Conservation (phyloP, 495 filamentous ascomycete species). For the Podospora bellae-mahoneyi region DNA sequence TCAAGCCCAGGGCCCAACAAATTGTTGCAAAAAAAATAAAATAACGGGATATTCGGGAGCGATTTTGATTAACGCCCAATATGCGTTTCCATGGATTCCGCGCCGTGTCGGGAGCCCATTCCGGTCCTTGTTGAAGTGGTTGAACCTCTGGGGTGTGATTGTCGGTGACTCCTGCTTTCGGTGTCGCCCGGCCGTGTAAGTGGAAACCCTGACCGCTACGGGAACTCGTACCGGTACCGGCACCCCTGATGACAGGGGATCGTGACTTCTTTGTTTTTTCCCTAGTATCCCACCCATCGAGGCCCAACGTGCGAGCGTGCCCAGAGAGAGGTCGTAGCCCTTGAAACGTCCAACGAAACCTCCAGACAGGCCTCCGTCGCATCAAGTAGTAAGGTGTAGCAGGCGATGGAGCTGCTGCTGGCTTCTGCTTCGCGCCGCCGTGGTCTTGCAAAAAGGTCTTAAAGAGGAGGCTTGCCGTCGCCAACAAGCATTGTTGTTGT, state of each 20-base stretch:
- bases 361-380: slow-evolving; percentile 21
- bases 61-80: slow-evolving; percentile 3
- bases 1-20: slow-evolving; percentile 4
- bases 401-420: slow-evolving; percentile 17
- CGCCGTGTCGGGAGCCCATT: slow-evolving; percentile 14
- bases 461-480: slow-evolving; percentile 19
- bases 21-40: background rate
- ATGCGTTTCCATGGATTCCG: slow-evolving; percentile 4
- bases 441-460: slow-evolving; percentile 20
- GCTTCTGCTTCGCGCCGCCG: slow-evolving; percentile 9
- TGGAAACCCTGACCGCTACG: slow-evolving; percentile 11
- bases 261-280: background rate
- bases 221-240: slow-evolving; percentile 11
- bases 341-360: slow-evolving; percentile 25
- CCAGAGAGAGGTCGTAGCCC: slow-evolving; percentile 11
- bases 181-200: slow-evolving; percentile 15
- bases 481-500: slow-evolving; percentile 9
- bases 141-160: slow-evolving; percentile 17
- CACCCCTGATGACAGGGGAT: background rate
- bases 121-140: background rate
- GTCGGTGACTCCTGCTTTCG: slow-evolving; percentile 21
- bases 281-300: background rate
- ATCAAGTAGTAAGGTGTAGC: slow-evolving; percentile 7
- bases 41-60: background rate
- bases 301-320: slow-evolving; percentile 7